phyloP scores from a whole-genome alignment of 768 basidiomycete species.

The Mycena chlorophos region DNA sequence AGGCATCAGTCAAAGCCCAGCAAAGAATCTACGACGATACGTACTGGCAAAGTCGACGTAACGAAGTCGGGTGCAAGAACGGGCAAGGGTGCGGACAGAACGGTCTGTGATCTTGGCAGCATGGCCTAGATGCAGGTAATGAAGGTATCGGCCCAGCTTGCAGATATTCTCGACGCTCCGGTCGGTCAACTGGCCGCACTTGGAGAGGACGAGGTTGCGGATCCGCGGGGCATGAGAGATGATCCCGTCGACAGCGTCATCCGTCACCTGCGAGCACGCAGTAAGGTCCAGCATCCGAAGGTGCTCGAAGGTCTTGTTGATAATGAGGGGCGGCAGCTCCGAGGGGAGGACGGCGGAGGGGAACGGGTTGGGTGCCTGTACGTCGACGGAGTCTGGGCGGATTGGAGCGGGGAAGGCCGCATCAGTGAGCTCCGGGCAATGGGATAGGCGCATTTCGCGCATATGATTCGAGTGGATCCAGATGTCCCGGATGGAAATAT shows the following conservation, averaged over 20 bases:
- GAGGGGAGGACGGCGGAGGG: constrained; percentile 36
- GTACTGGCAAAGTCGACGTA: constrained; percentile 96
- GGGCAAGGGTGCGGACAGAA: constrained; percentile 79
- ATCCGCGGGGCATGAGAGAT: constrained; percentile 80
- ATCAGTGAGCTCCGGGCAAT: constrained; percentile 78
- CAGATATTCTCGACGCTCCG: constrained; percentile 81
- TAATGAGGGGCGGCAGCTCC: constrained; percentile 64
- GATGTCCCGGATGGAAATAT: constrained; percentile 76
- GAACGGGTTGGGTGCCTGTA: constrained; percentile 46
- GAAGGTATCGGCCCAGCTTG: constrained; percentile 85
- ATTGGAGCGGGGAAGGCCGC: constrained; percentile 80
- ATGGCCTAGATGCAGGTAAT: constrained; percentile 95
- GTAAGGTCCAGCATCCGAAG: constrained; percentile 93
- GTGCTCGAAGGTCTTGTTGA: constrained; percentile 71
- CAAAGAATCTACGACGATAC: constrained; percentile 31
- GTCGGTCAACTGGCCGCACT: constrained; percentile 80
- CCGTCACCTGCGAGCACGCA: constrained; percentile 76
- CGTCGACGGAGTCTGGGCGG: constrained; percentile 38
- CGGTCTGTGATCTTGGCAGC: constrained; percentile 86
- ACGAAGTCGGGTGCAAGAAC: constrained; percentile 84
- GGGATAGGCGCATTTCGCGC: constrained; percentile 87
- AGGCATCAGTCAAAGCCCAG: constrained; percentile 16
- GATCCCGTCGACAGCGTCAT: constrained; percentile 81
- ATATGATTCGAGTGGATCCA: constrained; percentile 81
- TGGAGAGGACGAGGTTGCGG: constrained; percentile 83